Base-by-base conservation (phyloP, 2,329 filamentous ascomycete species). In the Sclerotinia minor region DNA sequence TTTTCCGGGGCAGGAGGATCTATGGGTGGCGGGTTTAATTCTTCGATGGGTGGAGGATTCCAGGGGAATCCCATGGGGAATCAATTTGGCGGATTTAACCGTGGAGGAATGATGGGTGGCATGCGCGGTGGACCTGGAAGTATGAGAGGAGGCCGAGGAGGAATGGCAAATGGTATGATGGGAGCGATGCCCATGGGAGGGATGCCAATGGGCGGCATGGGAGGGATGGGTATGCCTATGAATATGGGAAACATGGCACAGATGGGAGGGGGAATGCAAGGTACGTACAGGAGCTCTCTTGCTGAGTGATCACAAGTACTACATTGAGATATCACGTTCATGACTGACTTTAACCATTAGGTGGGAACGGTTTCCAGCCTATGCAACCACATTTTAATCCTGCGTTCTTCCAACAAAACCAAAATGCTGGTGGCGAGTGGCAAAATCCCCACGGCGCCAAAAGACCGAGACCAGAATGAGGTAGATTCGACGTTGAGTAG, bases 401-500 rank as follows among this genome's bases (percentile, higher is more conserved):
- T 49, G 86, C 83, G 68, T 93, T 92, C 80, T 94, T 92, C 78
- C 80, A 83, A 73, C 83, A 84, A 71, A 78, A 78, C 41, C 80
- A 80, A 66, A 79, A 77, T 53, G 79, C 78, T 59, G 79, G 79
- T 52, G 81, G 79, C 59, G 88, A 89, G 67, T 87, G 87, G 79
- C 91, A 91, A 83, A 94, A 94, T 75, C 92, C 92, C 7, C 92
- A 94, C 73, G 91, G 91, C 41, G 88, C 89, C 4, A 95, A 95
- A 81, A 84, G 92, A 72, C 89, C 90, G 72, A 85, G 92, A 71
- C 90, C 91, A 69, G 92, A 94, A 63, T 77, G 73, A 71, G 47
- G 32, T 38, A 32, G 57, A 54, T 57, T 49, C 32, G 53, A 55
- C 19, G 41, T 17, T 35, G 29, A 54, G 52, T 19, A 35, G 13